These are phyloP conservation scores for Podospora pseudoanserina DNA, from an alignment of 495 filamentous ascomycete species.

Conservation along the genomic window DNA sequence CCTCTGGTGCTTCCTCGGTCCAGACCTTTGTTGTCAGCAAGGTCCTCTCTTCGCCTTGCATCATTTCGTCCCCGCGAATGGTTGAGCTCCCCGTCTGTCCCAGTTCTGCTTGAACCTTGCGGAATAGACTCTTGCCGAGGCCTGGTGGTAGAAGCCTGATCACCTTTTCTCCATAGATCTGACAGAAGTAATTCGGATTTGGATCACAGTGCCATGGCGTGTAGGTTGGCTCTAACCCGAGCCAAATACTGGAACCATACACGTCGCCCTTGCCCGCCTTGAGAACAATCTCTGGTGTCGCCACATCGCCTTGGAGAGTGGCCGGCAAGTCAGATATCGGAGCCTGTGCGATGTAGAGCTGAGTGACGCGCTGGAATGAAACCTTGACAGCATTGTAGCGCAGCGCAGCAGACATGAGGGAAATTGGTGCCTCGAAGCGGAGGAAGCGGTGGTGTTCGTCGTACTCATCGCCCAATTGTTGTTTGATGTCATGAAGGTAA, in stretches of 20 bases:
- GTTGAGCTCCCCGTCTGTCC: conserved; percentile 47
- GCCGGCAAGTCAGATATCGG: conserved; percentile 62
- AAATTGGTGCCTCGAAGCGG: conserved; percentile 37
- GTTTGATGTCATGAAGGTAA: not conserved
- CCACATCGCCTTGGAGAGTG: conserved; percentile 60
- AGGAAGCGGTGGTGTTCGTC: conserved; percentile 23
- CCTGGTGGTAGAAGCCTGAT: conserved; percentile 66
- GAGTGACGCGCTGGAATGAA: conserved; percentile 15
- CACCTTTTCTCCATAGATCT: conserved; percentile 69
- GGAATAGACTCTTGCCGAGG: conserved; percentile 59
- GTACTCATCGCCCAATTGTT: not conserved
- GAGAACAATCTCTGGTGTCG: conserved; percentile 60
- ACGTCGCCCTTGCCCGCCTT: conserved; percentile 65
- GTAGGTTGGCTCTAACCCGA: conserved; percentile 78
- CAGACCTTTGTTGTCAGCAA: conserved; percentile 68
- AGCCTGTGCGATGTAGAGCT: conserved; percentile 82
- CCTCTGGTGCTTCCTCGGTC: conserved; percentile 39
- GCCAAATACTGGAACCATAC: conserved; percentile 83
- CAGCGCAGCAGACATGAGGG: conserved; percentile 35
- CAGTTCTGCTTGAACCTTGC: conserved; percentile 47
- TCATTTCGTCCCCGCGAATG: conserved; percentile 87
- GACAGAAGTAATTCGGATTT: conserved; percentile 89
- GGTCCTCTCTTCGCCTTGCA: conserved; percentile 69
- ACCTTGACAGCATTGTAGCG: conserved; percentile 27
- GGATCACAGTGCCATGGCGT: conserved; percentile 90